These are phyloP conservation scores for Euphorbia tirucalli DNA, from an alignment of 345 rosid genomes.

Conservation along the genomic window DNA sequence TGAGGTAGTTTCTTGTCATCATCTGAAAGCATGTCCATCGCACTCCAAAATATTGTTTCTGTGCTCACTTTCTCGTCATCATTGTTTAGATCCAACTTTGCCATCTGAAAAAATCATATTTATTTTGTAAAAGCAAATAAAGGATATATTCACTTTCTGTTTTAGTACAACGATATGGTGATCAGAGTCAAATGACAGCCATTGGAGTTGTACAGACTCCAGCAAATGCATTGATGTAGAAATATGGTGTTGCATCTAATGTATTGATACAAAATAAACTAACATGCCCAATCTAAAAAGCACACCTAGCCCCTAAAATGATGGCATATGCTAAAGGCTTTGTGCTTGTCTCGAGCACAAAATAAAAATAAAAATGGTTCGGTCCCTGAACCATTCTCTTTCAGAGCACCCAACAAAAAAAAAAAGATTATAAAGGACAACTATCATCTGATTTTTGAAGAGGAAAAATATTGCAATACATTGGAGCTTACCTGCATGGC, in stretches of 20 bases:
- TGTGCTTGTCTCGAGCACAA: neutral
- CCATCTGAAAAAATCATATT: constrained; percentile 57
- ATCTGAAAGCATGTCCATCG: constrained; percentile 95
- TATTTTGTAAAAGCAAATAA: neutral
- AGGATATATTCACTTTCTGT: neutral
- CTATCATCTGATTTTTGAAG: neutral
- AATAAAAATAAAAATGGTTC: no score
- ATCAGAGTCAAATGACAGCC: neutral
- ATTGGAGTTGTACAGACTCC: neutral
- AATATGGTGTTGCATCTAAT: neutral
- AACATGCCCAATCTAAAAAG: neutral
- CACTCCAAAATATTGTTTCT: constrained; percentile 90
- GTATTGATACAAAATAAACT: neutral
- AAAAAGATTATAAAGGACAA: neutral
- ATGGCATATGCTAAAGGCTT: neutral
- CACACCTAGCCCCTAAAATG: neutral
- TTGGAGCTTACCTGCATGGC: constrained; percentile 83
- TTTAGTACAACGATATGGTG: neutral
- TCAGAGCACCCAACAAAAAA: neutral
- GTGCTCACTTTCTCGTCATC: constrained; percentile 84
- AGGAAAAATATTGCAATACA: neutral
- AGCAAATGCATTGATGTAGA: neutral
- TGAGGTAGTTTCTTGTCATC: constrained; percentile 99
- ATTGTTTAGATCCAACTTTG: constrained; percentile 87
- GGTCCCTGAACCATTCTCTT: neutral